phyloP scores from a whole-genome alignment of 1,284 basidiomycete species.

The Moesziomyces sp. region DNA sequence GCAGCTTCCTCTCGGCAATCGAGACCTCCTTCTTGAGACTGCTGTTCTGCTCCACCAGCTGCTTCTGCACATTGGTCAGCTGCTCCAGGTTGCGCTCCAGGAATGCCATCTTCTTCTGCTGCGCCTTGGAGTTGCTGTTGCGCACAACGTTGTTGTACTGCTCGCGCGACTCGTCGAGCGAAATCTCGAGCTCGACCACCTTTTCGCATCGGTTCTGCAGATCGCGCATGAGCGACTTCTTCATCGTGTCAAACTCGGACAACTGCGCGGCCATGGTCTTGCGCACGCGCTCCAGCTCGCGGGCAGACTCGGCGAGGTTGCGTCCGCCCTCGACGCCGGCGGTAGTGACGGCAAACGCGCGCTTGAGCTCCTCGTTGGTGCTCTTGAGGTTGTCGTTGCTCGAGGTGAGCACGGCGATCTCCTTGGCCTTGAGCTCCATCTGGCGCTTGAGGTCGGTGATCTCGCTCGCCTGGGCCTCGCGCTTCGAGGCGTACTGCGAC shows the following conservation, averaged over 20 bases:
- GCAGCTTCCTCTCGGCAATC: slow-evolving; percentile 93
- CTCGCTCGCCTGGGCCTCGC: slow-evolving; percentile 87
- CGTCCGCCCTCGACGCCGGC: slow-evolving; percentile 96
- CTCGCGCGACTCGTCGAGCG: slow-evolving; percentile 97
- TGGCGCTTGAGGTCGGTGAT: slow-evolving; percentile 90
- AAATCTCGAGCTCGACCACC: slow-evolving; percentile 99
- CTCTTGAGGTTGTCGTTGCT: slow-evolving; percentile 93
- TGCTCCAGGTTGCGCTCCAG: slow-evolving; percentile 97
- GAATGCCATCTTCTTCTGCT: slow-evolving; percentile 99
- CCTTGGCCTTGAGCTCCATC: slow-evolving; percentile 84
- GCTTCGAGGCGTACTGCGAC: slow-evolving; percentile 89
- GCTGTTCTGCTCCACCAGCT: slow-evolving; percentile 98
- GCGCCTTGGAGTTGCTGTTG: slow-evolving; percentile 96
- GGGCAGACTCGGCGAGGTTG: slow-evolving; percentile 84
- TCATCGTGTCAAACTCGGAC: slow-evolving; percentile 97
- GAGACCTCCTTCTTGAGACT: slow-evolving; percentile 97
- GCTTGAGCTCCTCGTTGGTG: slow-evolving; percentile 96
- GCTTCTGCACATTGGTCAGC: slow-evolving; percentile 94
- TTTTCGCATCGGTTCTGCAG: slow-evolving; percentile 99
- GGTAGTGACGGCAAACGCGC: slow-evolving; percentile 86
- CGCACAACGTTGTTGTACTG: slow-evolving; percentile 99
- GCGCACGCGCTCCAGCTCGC: slow-evolving; percentile 94
- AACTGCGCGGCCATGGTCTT: slow-evolving; percentile 97
- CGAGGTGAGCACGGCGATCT: slow-evolving; percentile 84
- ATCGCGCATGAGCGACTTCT: slow-evolving; percentile 98